Evolutionary conservation across 148 eudicot genomes (phyloP).

Genomic region (Oxyria digyna): DNA sequence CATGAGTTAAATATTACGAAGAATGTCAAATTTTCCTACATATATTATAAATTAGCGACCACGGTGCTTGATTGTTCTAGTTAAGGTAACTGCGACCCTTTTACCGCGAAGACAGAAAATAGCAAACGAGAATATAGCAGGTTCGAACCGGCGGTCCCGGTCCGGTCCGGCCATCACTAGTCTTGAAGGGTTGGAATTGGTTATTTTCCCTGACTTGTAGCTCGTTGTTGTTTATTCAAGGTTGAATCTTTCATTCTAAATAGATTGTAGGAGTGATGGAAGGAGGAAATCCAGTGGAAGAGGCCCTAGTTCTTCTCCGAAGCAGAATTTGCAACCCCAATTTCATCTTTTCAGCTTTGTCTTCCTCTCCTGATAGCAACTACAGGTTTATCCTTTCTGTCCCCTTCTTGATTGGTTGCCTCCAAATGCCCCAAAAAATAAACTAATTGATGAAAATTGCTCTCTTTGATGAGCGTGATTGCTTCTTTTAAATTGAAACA

Average conservation of each 20-base stretch:
- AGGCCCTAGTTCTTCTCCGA: conserved; percentile 45
- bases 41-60: not conserved
- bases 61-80: not conserved
- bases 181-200: no score
- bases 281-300: conserved; percentile 27
- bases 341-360: conserved; percentile 32
- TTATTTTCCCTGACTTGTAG: not conserved
- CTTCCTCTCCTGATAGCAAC: conserved; percentile 48
- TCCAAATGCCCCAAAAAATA: not conserved
- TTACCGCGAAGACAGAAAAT: not conserved
- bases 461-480: not conserved
- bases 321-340: conserved; percentile 42
- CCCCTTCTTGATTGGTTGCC: not conserved
- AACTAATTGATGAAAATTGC: not conserved
- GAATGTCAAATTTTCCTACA: not conserved
- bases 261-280: conserved; percentile 4
- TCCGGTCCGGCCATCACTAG: no score
- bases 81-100: not conserved
- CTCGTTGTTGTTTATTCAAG: not conserved
- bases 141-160: no score
- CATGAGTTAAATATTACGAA: not conserved
- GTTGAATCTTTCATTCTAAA: not conserved
- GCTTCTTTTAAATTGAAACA: not conserved
- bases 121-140: not conserved
- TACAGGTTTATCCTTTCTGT: conserved; percentile 40